Evolutionary conservation across 148 eudicot species (phyloP).

Genomic region (Dianthus caryophyllus): DNA sequence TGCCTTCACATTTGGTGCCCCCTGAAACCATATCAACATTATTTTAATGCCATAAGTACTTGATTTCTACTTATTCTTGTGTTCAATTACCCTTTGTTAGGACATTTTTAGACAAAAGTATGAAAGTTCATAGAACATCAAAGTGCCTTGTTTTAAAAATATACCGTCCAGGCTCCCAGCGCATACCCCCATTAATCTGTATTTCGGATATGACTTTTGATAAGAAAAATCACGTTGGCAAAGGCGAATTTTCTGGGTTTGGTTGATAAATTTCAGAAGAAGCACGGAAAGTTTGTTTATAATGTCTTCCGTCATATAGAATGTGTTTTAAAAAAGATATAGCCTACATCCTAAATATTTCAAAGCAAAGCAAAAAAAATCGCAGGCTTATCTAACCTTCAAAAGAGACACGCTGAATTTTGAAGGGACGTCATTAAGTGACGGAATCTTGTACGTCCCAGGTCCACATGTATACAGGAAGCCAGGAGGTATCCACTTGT

Average conservation of each 20-base stretch:
- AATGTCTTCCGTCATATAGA: too few relatives aligned
- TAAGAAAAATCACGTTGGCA: background rate
- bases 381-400: conserved; percentile 49
- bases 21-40: conserved; percentile 37
- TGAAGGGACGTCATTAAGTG: conserved; percentile 76
- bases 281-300: too few relatives aligned
- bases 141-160: background rate
- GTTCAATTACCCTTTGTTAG: background rate
- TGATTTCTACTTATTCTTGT: background rate
- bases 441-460: conserved; percentile 88
- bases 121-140: background rate
- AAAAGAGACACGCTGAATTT: conserved; percentile 79
- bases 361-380: too few relatives aligned
- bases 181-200: background rate
- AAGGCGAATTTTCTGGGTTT: background rate
- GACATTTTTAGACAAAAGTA: background rate
- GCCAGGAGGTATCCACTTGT: conserved; percentile 86
- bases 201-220: background rate
- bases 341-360: too few relatives aligned
- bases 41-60: background rate
- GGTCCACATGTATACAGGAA: conserved; percentile 80
- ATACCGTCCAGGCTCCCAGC: background rate
- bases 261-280: conserved; percentile 1
- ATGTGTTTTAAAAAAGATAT: too few relatives aligned
- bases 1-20: conserved; percentile 74